Evolutionary conservation across 345 rosid species (phyloP).

Genomic region (Reutealis trisperma): DNA sequence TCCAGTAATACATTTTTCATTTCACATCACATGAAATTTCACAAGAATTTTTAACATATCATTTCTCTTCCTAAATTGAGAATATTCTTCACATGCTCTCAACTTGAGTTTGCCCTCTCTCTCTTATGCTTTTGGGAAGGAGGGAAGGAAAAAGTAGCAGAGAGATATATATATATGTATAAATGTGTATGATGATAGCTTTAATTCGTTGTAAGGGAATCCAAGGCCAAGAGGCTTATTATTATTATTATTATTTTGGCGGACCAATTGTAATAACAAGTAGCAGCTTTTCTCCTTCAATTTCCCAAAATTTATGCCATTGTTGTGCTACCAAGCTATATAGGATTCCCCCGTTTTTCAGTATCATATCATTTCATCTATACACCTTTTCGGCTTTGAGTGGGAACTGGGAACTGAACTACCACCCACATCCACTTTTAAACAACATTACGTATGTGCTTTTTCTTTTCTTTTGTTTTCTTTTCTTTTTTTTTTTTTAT

Average conservation of each 20-base stretch:
- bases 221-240: background rate
- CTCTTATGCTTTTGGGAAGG: background rate
- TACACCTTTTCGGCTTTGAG: background rate
- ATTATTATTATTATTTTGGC: background rate
- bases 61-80: background rate
- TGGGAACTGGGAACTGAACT: too few relatives aligned
- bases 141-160: background rate
- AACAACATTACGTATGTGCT: too few relatives aligned
- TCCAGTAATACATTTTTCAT: too few relatives aligned
- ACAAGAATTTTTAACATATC: too few relatives aligned
- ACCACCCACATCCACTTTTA: too few relatives aligned
- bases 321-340: background rate
- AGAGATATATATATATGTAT: background rate
- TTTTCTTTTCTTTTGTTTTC: too few relatives aligned
- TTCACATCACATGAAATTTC: too few relatives aligned
- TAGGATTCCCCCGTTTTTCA: slow-evolving; percentile 1
- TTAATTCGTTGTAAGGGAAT: slow-evolving; percentile 8
- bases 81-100: slow-evolving; percentile 3
- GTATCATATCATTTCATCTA: background rate
- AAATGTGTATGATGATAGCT: background rate
- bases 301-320: background rate
- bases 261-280: background rate
- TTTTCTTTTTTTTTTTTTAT: too few relatives aligned
- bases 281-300: background rate
- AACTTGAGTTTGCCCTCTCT: background rate